Evolutionary conservation across 2,329 filamentous ascomycete genomes (phyloP).

Genomic region (Whalleya microplaca): DNA sequence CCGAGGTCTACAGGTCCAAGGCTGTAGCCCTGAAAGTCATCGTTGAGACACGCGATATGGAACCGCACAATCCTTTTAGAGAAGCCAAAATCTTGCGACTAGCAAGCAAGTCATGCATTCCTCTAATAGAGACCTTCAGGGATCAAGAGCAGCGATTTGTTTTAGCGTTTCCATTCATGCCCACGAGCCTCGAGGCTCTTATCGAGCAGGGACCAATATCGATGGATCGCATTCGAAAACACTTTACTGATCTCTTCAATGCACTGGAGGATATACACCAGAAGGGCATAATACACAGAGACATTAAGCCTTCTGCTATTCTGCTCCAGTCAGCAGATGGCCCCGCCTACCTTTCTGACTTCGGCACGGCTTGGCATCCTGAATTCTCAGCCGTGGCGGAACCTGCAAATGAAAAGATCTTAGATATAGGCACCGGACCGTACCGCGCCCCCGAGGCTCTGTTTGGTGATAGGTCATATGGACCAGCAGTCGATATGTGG

Average conservation of each 20-base stretch:
- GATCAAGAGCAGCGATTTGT: slow-evolving; percentile 73
- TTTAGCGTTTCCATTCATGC: slow-evolving; percentile 84
- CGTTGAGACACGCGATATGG: slow-evolving; percentile 69
- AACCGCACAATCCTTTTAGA: slow-evolving; percentile 80
- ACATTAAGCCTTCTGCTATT: slow-evolving; percentile 92
- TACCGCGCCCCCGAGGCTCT: slow-evolving; percentile 91
- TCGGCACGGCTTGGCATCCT: slow-evolving; percentile 87
- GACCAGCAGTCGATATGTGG: slow-evolving; percentile 82
- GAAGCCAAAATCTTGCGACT: slow-evolving; percentile 75
- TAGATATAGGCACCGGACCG: slow-evolving; percentile 90
- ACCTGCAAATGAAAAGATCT: slow-evolving; percentile 69
- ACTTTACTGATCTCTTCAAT: slow-evolving; percentile 69
- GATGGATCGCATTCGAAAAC: slow-evolving; percentile 40
- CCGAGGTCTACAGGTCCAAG: slow-evolving; percentile 75
- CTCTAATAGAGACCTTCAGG: slow-evolving; percentile 74
- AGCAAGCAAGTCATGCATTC: slow-evolving; percentile 62
- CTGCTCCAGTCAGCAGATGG: slow-evolving; percentile 69
- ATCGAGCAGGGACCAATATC: slow-evolving; percentile 54
- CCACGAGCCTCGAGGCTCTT: slow-evolving; percentile 70
- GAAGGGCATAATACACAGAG: slow-evolving; percentile 83
- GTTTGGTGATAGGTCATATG: slow-evolving; percentile 80
- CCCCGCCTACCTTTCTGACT: slow-evolving; percentile 83
- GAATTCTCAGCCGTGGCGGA: slow-evolving; percentile 63
- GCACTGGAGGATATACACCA: slow-evolving; percentile 74
- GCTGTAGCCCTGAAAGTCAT: slow-evolving; percentile 82